These are phyloP conservation scores for Omphalotus guepiniiformis DNA, from an alignment of 768 basidiomycete species.

Conservation along the genomic window DNA sequence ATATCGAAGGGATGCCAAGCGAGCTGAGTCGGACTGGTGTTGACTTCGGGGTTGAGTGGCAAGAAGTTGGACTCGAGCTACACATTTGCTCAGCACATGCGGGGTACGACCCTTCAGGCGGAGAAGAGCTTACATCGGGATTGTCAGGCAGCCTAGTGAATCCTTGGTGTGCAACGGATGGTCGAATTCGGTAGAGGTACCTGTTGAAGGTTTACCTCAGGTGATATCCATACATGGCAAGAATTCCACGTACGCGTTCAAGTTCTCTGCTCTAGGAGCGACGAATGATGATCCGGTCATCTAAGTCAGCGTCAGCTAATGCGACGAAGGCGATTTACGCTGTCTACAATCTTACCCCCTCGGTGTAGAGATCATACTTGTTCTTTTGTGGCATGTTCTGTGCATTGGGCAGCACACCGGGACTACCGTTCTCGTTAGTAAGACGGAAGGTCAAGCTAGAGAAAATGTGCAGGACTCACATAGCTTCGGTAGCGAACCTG, in stretches of 20 bases:
- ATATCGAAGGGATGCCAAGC: constrained; percentile 63
- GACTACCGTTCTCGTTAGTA: constrained; percentile 35
- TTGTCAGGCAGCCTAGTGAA: constrained; percentile 53
- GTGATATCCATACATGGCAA: background rate
- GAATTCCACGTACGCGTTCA: constrained; percentile 43
- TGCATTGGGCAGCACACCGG: constrained; percentile 49
- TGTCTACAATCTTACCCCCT: constrained; percentile 37
- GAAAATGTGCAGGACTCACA: constrained; percentile 30
- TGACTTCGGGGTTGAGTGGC: constrained; percentile 55
- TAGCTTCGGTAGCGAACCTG: constrained; percentile 49
- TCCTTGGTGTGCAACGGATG: constrained; percentile 63
- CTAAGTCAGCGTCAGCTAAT: constrained; percentile 24
- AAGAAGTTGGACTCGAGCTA: constrained; percentile 64
- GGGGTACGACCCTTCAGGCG: background rate
- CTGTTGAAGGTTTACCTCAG: constrained; percentile 24
- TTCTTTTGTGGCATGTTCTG: constrained; percentile 62
- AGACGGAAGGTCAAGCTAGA: background rate
- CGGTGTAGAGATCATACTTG: constrained; percentile 61
- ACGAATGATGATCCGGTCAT: constrained; percentile 60
- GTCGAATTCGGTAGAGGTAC: constrained; percentile 65
- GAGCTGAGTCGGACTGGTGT: constrained; percentile 58
- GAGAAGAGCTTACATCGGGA: constrained; percentile 43
- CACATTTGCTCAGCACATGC: background rate
- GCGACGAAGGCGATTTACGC: background rate
- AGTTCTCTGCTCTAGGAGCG: constrained; percentile 51